Conservation (phyloP, 768 basidiomycete genomes). For the Nidula microcarpa region DNA sequence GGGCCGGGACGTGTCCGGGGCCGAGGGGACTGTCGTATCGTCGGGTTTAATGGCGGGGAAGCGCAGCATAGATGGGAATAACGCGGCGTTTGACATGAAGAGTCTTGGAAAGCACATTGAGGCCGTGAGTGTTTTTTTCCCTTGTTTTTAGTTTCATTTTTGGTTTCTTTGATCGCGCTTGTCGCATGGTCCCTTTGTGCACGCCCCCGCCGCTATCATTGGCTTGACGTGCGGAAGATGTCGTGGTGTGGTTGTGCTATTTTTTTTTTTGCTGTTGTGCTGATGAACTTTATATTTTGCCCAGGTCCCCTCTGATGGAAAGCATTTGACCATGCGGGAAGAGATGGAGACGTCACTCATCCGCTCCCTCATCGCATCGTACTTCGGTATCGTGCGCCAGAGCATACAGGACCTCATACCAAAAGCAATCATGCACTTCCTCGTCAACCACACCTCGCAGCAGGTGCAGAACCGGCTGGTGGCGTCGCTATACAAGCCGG, state of each 20-base stretch:
- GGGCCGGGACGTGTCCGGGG: constrained; percentile 63
- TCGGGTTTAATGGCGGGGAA: constrained; percentile 67
- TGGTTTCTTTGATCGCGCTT: neutral
- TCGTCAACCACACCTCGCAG: constrained; percentile 96
- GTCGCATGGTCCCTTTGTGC: neutral
- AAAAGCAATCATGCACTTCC: constrained; percentile 97
- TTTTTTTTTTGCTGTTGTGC: constrained; percentile 4
- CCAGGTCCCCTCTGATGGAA: constrained; percentile 58
- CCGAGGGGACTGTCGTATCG: constrained; percentile 40
- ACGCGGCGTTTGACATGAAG: constrained; percentile 97
- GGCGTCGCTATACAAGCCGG: constrained; percentile 91
- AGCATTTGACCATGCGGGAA: constrained; percentile 73
- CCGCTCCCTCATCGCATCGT: constrained; percentile 90
- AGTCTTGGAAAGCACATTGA: constrained; percentile 97
- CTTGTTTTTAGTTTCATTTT: constrained; percentile 4
- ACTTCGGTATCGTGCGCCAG: constrained; percentile 95
- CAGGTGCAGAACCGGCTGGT: constrained; percentile 96
- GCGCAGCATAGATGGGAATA: constrained; percentile 66
- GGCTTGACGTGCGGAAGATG: constrained; percentile 2
- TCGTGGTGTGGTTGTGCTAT: too few relatives aligned
- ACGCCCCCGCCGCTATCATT: neutral
- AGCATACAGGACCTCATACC: constrained; percentile 96
- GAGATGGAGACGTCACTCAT: constrained; percentile 97
- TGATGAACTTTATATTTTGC: constrained; percentile 1
- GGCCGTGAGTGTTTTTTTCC: constrained; percentile 60